Base-by-base conservation (phyloP, 2,329 filamentous ascomycete genomes). In the Chalara sp. region DNA sequence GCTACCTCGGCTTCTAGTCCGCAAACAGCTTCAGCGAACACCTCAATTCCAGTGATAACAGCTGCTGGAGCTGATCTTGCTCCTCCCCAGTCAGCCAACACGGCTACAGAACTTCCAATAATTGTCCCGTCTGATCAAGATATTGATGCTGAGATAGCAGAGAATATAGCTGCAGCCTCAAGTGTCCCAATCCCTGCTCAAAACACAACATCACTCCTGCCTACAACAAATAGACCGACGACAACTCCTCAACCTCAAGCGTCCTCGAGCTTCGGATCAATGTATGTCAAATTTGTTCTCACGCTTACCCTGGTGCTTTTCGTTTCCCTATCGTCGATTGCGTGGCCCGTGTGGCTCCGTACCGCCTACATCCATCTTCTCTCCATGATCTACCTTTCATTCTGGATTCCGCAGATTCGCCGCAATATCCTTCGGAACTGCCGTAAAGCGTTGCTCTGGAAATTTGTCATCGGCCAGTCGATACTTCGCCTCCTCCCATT, bases 361-460 rank as follows among this genome's bases (percentile, higher is more conserved):
- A 70, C 75, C 29, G 63, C 72, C 47, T 84, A 84, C 64, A 72
- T 80, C 60, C 80, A 91, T 64, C 56, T 76, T 3, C 71, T 95
- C 28, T 76, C 80, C 2, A 81, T 92, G 60, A 58, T 79, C 48
- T 96, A 96, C 65, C 79, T 96, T 43, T 96, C 91, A 21, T 84
- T 96, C 64, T 97, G 92, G 92, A 65, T 84, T 1, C 92, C 93
- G 0, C 93, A 99, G 67, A 95, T 97, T 58, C 81, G 87, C 64
- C 87, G 93, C 55, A 99, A 99, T 66, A 76, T 87, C 48, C 82
- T 88, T 68, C 87, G 92, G 49, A 96, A 96, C 69, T 96, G 90
- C 67, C 88, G 91, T 40, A 88, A 87, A 61, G 91, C 92, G 1
- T 75, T 97, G n/a, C 79, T 84, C 4, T 96, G 91, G 90, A 86